phyloP scores from a whole-genome alignment of 345 rosid genomes.

The Lepidium sativum region DNA sequence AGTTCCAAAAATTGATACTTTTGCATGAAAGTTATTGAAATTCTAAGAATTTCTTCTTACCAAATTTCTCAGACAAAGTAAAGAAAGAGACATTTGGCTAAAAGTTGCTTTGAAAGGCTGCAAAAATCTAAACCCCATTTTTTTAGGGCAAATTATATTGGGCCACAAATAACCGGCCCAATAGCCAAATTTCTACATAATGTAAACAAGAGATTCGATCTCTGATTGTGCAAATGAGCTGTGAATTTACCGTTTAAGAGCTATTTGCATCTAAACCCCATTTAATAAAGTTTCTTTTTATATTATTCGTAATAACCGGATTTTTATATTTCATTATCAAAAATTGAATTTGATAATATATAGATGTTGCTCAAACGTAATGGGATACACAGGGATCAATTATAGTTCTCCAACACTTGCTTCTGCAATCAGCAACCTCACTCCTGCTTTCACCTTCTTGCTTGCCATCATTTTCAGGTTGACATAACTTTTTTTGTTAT shows the following conservation, averaged over 20 bases:
- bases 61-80: not conserved
- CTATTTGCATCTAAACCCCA: too few relatives aligned
- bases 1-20: not conserved
- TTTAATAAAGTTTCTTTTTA: not conserved
- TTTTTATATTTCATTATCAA: too few relatives aligned
- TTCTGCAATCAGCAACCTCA: slow-evolving; percentile 93
- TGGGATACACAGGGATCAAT: slow-evolving; percentile 82
- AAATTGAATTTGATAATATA: not conserved
- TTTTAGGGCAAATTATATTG: too few relatives aligned
- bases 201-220: too few relatives aligned
- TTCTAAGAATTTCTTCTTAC: slow-evolving; percentile 13
- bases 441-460: slow-evolving; percentile 92
- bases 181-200: too few relatives aligned
- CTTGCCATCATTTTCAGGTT: slow-evolving; percentile 78
- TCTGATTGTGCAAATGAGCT: too few relatives aligned
- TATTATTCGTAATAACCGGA: not conserved
- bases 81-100: slow-evolving; percentile 13
- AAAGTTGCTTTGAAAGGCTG: slow-evolving; percentile 21
- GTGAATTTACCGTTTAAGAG: too few relatives aligned
- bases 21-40: too few relatives aligned
- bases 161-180: too few relatives aligned
- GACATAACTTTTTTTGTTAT: not conserved
- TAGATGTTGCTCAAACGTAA: slow-evolving; percentile 73
- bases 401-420: slow-evolving; percentile 85
- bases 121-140: slow-evolving; percentile 10